Conservation (phyloP, 2,329 filamentous ascomycete species). For the Westerdykella sp. region DNA sequence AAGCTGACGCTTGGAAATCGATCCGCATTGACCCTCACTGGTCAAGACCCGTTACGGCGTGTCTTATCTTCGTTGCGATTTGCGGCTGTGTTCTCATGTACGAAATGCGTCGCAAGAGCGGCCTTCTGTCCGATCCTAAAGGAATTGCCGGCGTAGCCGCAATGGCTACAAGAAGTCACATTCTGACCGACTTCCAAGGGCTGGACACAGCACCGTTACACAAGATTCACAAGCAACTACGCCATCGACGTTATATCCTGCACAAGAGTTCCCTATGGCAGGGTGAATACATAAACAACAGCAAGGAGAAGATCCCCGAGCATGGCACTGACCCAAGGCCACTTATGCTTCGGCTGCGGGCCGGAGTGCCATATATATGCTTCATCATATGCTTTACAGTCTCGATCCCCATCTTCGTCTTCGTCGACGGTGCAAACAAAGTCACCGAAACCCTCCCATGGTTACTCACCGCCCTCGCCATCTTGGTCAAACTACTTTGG, state of each 20-base stretch:
- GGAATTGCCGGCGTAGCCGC: constrained; percentile 68
- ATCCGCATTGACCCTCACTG: constrained; percentile 53
- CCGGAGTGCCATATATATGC: constrained; percentile 55
- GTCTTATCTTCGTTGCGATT: constrained; percentile 53
- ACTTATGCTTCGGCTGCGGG: constrained; percentile 57
- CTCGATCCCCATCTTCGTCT: constrained; percentile 58
- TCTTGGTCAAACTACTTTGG: constrained; percentile 63
- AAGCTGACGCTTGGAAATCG: constrained; percentile 45
- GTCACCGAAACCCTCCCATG: constrained; percentile 59
- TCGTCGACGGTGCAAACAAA: constrained; percentile 47
- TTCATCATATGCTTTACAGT: constrained; percentile 52
- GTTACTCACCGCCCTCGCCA: constrained; percentile 59
- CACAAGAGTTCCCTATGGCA: constrained; percentile 66
- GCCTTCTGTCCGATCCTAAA: constrained; percentile 61
- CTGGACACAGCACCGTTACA: constrained; percentile 61
- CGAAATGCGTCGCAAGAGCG: constrained; percentile 58
- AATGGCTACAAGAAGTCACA: constrained; percentile 68
- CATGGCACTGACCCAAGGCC: constrained; percentile 52
- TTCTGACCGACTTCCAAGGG: constrained; percentile 66
- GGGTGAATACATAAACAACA: constrained; percentile 48
- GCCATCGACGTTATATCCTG: constrained; percentile 60
- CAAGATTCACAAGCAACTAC: constrained; percentile 63
- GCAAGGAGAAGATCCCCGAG: constrained; percentile 46
- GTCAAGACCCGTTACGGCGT: constrained; percentile 56
- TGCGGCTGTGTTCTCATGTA: constrained; percentile 55